A percentile compares a stretch with the other conserved stretches of the same genome.
These are phyloP conservation scores for Secale cereale DNA, from an alignment of 176 grass and related monocot species.

Conservation along the genomic window DNA sequence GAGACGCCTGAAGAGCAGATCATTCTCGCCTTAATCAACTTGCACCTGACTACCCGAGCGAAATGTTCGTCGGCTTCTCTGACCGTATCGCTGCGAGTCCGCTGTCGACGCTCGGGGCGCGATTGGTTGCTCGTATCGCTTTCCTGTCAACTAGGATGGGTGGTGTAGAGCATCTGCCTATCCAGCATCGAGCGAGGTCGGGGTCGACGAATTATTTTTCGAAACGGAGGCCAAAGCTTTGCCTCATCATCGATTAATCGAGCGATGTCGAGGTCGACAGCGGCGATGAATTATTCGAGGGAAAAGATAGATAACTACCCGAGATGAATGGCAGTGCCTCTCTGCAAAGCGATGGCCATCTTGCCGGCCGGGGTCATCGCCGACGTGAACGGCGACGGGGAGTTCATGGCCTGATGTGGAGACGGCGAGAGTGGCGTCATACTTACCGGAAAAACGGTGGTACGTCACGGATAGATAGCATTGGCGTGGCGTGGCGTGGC, in stretches of 20 bases:
- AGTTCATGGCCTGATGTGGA: background rate
- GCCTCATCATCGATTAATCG: background rate
- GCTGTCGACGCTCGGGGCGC: background rate
- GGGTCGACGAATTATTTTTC: background rate
- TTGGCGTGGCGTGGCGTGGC: background rate
- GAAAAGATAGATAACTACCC: background rate
- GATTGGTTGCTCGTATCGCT: background rate
- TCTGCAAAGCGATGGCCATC: background rate
- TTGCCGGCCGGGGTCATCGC: background rate
- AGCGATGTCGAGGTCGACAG: background rate
- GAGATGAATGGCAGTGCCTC: background rate
- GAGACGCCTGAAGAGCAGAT: background rate
- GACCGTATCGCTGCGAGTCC: background rate
- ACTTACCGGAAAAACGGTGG: background rate
- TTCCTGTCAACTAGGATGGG: background rate
- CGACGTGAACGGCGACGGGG: background rate
- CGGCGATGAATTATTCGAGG: background rate
- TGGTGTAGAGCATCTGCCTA: background rate
- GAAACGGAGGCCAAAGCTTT: too few species aligned
- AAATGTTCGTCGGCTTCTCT: slow-evolving; percentile 1
- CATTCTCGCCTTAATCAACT: background rate
- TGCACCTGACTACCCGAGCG: background rate
- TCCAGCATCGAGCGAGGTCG: background rate
- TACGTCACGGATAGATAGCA: background rate
- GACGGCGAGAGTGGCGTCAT: background rate